phyloP scores from a whole-genome alignment of 2,329 filamentous ascomycete genomes.

The Alternaria longipes region DNA sequence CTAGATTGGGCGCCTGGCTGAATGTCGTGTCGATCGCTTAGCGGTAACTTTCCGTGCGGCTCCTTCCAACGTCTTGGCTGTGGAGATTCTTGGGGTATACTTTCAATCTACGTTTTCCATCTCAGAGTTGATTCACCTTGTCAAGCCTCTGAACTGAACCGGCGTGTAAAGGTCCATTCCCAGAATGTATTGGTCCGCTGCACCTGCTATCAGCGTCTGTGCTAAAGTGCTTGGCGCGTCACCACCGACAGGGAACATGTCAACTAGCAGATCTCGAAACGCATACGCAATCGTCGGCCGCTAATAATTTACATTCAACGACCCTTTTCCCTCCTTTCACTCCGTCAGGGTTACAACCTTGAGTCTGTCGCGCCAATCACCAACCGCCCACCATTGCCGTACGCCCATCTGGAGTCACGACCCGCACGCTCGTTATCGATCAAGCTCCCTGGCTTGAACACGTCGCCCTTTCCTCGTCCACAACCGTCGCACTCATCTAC shows the following conservation, averaged over 20 bases:
- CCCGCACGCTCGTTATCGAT: slow-evolving; percentile 35
- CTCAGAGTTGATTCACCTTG: not conserved
- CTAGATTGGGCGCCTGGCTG: slow-evolving; percentile 15
- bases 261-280: slow-evolving; percentile 27
- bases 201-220: slow-evolving; percentile 21
- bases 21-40: slow-evolving; percentile 22
- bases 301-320: slow-evolving; percentile 19
- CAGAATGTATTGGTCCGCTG: slow-evolving; percentile 16
- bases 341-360: slow-evolving; percentile 1
- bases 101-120: not conserved
- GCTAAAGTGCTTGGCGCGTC: slow-evolving; percentile 21
- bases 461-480: slow-evolving; percentile 23
- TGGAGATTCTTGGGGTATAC: not conserved
- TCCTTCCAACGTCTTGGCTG: slow-evolving; percentile 11
- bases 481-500: slow-evolving; percentile 6
- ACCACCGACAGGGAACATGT: slow-evolving; percentile 24
- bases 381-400: slow-evolving; percentile 12
- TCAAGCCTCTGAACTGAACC: not conserved
- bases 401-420: slow-evolving; percentile 21
- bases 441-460: slow-evolving; percentile 26
- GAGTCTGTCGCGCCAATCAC: slow-evolving; percentile 10
- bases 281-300: slow-evolving; percentile 34
- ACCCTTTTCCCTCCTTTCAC: slow-evolving; percentile 18
- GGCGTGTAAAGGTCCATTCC: slow-evolving; percentile 5
- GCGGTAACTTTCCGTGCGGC: slow-evolving; percentile 21